These are phyloP conservation scores for Tulasnella sp. DNA, from an alignment of 768 basidiomycete genomes.

Conservation along the genomic window DNA sequence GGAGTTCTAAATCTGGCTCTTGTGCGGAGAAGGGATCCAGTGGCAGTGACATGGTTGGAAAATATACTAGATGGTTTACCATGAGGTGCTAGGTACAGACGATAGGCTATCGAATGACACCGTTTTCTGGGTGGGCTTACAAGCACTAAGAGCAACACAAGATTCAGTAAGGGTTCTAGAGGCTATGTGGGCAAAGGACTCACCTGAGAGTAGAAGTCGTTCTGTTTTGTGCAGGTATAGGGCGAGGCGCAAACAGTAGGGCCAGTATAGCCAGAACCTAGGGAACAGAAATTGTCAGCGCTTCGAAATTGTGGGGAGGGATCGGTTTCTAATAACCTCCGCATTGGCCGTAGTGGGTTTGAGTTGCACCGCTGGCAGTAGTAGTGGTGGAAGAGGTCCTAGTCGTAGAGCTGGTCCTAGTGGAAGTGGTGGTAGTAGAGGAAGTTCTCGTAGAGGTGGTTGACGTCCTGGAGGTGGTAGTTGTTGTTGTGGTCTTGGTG, in stretches of 20 bases:
- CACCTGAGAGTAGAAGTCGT: slow-evolving; percentile 28
- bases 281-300: neutral
- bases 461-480: slow-evolving; percentile 19
- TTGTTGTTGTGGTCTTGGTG: slow-evolving; percentile 15
- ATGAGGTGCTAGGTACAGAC: neutral
- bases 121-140: neutral
- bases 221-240: slow-evolving; percentile 19
- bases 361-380: slow-evolving; percentile 24
- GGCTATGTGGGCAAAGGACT: neutral
- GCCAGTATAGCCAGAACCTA: slow-evolving; percentile 6
- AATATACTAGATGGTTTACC: neutral
- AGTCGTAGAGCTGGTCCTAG: neutral
- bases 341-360: slow-evolving; percentile 32
- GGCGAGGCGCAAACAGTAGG: slow-evolving; percentile 28
- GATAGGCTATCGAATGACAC: neutral
- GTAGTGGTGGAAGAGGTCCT: slow-evolving; percentile 15
- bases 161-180: neutral
- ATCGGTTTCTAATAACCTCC: slow-evolving; percentile 27
- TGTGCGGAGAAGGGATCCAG: neutral
- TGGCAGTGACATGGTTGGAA: neutral
- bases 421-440: neutral
- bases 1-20: no score
- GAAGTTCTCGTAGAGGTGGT: neutral
- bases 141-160: neutral
- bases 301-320: neutral